Evolutionary conservation across 2,329 filamentous ascomycete species (phyloP).

Genomic region (Endothia cerciana): DNA sequence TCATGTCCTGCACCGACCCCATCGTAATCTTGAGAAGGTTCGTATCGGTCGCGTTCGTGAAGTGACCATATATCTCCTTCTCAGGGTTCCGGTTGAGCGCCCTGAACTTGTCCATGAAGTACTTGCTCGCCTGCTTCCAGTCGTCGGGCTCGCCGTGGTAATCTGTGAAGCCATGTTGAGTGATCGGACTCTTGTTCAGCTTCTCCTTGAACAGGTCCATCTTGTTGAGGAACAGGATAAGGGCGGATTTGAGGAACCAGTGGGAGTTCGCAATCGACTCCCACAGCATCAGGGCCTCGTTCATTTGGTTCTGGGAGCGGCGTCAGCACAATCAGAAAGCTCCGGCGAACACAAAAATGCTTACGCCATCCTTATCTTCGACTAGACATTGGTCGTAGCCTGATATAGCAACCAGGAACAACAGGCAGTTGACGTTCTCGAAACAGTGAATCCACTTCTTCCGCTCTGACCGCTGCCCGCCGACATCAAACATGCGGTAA

Average conservation of each 20-base stretch:
- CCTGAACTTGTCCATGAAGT: constrained; percentile 81
- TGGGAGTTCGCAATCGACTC: constrained; percentile 85
- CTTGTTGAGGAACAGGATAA: constrained; percentile 87
- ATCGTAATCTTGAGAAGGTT: constrained; percentile 85
- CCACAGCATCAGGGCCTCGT: constrained; percentile 85
- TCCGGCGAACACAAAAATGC: constrained; percentile 37
- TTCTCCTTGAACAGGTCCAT: constrained; percentile 85
- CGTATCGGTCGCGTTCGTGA: constrained; percentile 66
- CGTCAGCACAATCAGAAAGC: constrained; percentile 31
- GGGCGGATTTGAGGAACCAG: constrained; percentile 81
- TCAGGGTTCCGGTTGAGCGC: constrained; percentile 72
- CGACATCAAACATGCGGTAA: constrained; percentile 96
- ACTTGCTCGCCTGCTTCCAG: constrained; percentile 75
- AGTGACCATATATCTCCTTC: constrained; percentile 66
- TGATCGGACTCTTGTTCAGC: constrained; percentile 70
- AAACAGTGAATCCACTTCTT: constrained; percentile 99
- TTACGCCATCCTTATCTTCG: constrained; percentile 92
- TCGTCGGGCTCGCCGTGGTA: constrained; percentile 74
- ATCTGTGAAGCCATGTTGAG: constrained; percentile 75
- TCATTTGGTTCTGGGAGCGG: constrained; percentile 78
- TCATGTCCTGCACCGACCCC: constrained; percentile 85
- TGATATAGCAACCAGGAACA: constrained; percentile 94
- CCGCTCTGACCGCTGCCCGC: constrained; percentile 87
- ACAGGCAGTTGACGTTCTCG: constrained; percentile 87
- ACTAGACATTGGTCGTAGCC: constrained; percentile 96